Percentiles rank a stretch among this genome's conserved stretches.
Evolutionary conservation across 371 early-diverging fungal genomes (phyloP).

Genomic region (Circinella umbellata): DNA sequence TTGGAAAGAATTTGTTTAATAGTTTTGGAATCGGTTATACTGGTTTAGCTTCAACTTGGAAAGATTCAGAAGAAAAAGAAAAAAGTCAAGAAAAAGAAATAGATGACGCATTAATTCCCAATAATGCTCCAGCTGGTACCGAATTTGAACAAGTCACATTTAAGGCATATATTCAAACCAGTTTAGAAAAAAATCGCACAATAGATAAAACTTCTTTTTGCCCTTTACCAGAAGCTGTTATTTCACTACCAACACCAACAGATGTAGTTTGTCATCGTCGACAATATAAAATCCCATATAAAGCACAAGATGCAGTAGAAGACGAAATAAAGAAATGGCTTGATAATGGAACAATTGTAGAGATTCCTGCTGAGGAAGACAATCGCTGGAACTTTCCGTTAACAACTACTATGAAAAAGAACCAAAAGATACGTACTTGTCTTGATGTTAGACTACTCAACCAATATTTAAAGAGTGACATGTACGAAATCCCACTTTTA

Average conservation of each 20-base stretch:
- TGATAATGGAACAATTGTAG: neutral
- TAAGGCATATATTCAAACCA: no score
- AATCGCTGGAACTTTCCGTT: neutral
- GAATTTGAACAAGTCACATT: neutral
- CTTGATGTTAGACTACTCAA: constrained; percentile 10
- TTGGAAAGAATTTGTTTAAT: neutral
- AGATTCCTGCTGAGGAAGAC: neutral
- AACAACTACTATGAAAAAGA: no score
- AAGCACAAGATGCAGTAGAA: neutral
- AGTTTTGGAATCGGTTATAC: neutral
- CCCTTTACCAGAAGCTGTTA: no score
- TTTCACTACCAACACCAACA: no score
- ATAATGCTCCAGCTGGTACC: neutral
- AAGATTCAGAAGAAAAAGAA: neutral
- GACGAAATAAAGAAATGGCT: neutral
- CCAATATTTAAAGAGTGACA: neutral
- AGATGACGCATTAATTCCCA: neutral
- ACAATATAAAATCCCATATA: neutral
- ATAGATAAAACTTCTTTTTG: no score
- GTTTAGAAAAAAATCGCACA: no score
- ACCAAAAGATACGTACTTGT: constrained; percentile 6
- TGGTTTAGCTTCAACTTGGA: neutral
- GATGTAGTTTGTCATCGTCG: no score
- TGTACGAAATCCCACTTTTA: constrained; percentile 11
- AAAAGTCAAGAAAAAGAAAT: neutral